Base-by-base conservation (phyloP, 208 protist genomes). In the Trypanosomatidae sp. region DNA sequence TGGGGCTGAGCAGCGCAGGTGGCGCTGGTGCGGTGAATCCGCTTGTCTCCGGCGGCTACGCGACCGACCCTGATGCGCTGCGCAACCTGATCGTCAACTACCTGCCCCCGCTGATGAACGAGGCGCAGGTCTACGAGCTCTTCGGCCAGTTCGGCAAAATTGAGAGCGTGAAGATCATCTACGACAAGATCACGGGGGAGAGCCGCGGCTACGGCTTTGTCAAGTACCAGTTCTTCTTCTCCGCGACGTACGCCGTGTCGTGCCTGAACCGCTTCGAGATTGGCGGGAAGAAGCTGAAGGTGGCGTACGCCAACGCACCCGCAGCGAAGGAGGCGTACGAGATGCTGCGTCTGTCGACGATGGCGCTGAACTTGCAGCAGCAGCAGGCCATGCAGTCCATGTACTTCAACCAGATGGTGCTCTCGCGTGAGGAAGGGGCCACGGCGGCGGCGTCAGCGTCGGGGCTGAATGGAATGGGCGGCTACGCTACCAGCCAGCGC, bases 131-230 rank as follows among this genome's bases (percentile, higher is more conserved):
- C 17, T 83, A 39, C 43, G 73, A 93, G 53, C 84, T 95, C 39
- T 98, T 98, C 69, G 74, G 72, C 5, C 87, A 91, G 73, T 96
- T 92, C 53, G 94, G 94, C 15, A 88, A 83, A n/a, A 91, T 98
- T 60, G 87, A 95, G 62, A 88, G 81, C 46, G 88, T 94, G 39
- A 92, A 95, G 72, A 92, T 98, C 53, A 95, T 97, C 19, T 93
- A 90, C 78, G 92, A 98, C 77, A 89, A 86, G 62, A 85, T 84
- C 30, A 94, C 89, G 0, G 77, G 80, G 3, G 83, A 95, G 80
- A 94, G 88, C 64, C 87, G 88, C 15, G 94, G 94, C 36, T 98
- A 98, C 81, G 91, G 91, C 50, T 98, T 98, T 66, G 90, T 97
- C 15, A 91, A 94, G 80, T 95, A 91, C 65, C 69, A 84, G 12